These are phyloP conservation scores for Bipolaris sorokiniana DNA, from an alignment of 2,329 filamentous ascomycete species.

Conservation along the genomic window DNA sequence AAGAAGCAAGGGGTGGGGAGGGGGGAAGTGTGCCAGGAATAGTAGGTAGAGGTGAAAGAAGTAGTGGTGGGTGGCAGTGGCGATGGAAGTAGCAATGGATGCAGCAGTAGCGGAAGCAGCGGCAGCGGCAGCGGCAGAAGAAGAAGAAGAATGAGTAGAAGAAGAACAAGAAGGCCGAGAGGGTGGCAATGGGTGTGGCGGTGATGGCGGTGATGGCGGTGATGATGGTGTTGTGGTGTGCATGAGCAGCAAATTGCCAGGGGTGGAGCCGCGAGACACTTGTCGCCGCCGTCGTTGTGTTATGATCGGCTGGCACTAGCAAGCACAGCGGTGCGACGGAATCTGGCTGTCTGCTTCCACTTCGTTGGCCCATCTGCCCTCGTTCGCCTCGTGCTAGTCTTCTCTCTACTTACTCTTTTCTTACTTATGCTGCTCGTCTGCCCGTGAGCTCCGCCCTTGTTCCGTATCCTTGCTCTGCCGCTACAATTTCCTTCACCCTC, in stretches of 20 bases:
- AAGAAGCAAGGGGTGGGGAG: background rate
- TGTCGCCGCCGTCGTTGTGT: slow-evolving; percentile 5
- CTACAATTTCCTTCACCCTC: slow-evolving; percentile 8
- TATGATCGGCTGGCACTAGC: slow-evolving; percentile 15
- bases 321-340: slow-evolving; percentile 11
- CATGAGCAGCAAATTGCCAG: slow-evolving; percentile 3
- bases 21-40: background rate
- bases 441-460: slow-evolving; percentile 10
- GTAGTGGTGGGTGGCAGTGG: background rate
- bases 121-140: background rate
- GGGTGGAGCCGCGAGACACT: slow-evolving; percentile 17
- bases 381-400: too few relatives aligned
- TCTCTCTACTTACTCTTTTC: background rate
- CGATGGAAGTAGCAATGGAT: background rate
- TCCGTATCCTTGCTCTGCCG: slow-evolving; percentile 12
- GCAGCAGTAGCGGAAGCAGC: background rate
- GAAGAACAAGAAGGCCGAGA: background rate
- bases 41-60: background rate
- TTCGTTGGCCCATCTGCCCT: too few relatives aligned
- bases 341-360: slow-evolving; percentile 1
- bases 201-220: background rate
- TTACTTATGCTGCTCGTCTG: slow-evolving; percentile 12
- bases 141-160: background rate
- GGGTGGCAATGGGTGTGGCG: background rate
- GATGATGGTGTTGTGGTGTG: background rate